These are phyloP conservation scores for Trichoderma koningiopsis DNA, from an alignment of 2,329 filamentous ascomycete species.

Conservation along the genomic window DNA sequence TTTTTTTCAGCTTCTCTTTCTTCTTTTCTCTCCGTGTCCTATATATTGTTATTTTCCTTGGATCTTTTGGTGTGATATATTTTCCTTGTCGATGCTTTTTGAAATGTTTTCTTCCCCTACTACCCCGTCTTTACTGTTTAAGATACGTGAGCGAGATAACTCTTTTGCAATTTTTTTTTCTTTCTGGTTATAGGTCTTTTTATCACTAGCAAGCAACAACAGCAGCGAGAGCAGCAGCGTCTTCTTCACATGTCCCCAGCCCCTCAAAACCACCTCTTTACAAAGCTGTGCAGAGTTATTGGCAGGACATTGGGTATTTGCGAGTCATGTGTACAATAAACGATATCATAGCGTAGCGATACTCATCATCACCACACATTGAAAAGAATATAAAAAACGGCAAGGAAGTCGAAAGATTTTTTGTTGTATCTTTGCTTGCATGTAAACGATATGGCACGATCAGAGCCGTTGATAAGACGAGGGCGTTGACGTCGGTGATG, in stretches of 20 bases:
- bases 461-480: not conserved
- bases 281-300: constrained; percentile 1
- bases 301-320: constrained; percentile 1
- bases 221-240: constrained; percentile 3
- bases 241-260: not conserved
- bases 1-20: not conserved
- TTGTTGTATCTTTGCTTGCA: not conserved
- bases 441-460: no score
- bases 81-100: not conserved
- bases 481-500: no score
- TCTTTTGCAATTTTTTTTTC: not conserved
- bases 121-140: not conserved
- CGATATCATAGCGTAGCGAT: constrained; percentile 23
- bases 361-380: not conserved
- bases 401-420: not conserved
- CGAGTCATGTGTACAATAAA: constrained; percentile 16
- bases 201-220: constrained; percentile 1
- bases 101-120: not conserved
- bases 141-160: not conserved
- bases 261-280: not conserved
- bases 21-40: not conserved
- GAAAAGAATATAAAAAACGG: not conserved
- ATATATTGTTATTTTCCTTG: not conserved
- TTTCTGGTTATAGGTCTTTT: not conserved
- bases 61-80: not conserved